A percentile compares a stretch with the other conserved stretches of the same genome.
Conservation (phyloP, 306 rosid species). For the Medicago lupulina region DNA sequence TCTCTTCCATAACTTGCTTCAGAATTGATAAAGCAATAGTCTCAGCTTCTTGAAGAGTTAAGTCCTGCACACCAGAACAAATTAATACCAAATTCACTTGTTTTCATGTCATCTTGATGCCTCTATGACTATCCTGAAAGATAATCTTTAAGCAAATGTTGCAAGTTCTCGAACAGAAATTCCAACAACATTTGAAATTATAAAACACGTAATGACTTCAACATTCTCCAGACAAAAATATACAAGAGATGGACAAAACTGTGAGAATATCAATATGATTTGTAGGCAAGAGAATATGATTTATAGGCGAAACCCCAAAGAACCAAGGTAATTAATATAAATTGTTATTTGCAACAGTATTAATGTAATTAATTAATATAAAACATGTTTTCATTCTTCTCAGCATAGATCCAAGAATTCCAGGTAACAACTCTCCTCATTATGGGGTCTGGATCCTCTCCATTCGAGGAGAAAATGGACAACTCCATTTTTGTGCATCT, state of each 20-base stretch:
- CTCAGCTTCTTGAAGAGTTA: constrained; percentile 95
- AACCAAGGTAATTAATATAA: no score
- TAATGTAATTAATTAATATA: no score
- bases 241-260: neutral
- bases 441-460: neutral
- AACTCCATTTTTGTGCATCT: neutral
- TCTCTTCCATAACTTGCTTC: constrained; percentile 99
- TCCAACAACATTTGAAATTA: neutral
- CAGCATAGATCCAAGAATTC: neutral
- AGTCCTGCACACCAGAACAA: constrained; percentile 61
- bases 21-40: constrained; percentile 94
- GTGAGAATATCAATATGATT: constrained; percentile 1
- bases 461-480: neutral
- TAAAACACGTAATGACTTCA: neutral
- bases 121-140: neutral
- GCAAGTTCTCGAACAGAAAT: neutral
- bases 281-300: neutral
- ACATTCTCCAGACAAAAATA: constrained; percentile 20
- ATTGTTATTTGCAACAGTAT: no score
- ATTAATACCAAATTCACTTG: constrained; percentile 24
- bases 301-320: no score
- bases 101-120: constrained; percentile 25
- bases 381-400: neutral
- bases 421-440: neutral
- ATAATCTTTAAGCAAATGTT: constrained; percentile 14